These are phyloP conservation scores for Eutrema yunnanense DNA, from an alignment of 345 rosid species.

Conservation along the genomic window DNA sequence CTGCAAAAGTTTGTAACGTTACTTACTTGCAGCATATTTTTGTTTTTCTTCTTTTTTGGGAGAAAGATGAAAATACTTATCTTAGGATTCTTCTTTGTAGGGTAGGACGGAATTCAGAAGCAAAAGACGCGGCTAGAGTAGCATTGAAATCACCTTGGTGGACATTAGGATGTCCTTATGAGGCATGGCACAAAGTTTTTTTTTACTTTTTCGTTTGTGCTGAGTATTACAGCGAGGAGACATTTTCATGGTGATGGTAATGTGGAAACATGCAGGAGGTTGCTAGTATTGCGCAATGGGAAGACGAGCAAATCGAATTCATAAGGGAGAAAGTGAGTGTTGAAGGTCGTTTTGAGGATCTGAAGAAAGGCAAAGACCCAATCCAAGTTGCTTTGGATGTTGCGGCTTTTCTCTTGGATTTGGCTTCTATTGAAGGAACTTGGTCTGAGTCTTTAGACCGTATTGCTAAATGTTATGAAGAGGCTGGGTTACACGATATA, in stretches of 20 bases:
- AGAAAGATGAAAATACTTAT: not conserved
- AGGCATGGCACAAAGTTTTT: constrained; percentile 31
- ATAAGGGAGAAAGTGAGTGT: constrained; percentile 68
- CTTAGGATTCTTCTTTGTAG: constrained; percentile 31
- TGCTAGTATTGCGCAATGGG: constrained; percentile 80
- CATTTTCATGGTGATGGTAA: no score
- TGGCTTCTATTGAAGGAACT: constrained; percentile 79
- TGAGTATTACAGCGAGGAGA: no score
- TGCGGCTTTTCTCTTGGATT: constrained; percentile 86
- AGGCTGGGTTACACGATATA: constrained; percentile 59
- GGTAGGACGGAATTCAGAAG: constrained; percentile 66
- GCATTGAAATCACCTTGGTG: constrained; percentile 90
- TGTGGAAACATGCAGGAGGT: constrained; percentile 41
- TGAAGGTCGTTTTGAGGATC: constrained; percentile 71
- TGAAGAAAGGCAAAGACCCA: constrained; percentile 79
- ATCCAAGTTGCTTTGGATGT: constrained; percentile 77
- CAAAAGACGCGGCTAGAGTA: constrained; percentile 86
- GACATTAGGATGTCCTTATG: constrained; percentile 76
- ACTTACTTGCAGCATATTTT: not conserved
- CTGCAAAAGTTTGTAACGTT: constrained; percentile 47
- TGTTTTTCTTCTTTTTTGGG: not conserved
- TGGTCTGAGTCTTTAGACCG: constrained; percentile 55
- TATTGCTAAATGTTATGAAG: constrained; percentile 63
- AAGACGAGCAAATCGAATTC: constrained; percentile 86
- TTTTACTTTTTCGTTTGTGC: not conserved